phyloP scores from a whole-genome alignment of 805 yeast genomes.

The Debaryomyces castellii region DNA sequence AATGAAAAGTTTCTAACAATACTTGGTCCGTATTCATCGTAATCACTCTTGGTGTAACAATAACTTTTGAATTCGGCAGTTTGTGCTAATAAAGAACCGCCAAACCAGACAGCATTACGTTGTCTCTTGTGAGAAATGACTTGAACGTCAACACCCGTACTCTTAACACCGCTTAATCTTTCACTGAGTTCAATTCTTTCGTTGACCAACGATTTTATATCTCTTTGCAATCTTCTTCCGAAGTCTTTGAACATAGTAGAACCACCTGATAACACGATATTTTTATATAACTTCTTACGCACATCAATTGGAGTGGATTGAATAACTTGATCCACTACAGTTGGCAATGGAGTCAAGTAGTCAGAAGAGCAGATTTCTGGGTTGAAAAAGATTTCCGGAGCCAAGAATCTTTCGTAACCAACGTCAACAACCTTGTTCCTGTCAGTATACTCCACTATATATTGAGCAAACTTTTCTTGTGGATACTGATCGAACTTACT shows the following conservation, averaged over 20 bases:
- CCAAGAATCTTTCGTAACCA: conserved; percentile 96
- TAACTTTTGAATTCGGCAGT: conserved; percentile 95
- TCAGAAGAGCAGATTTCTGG: conserved; percentile 97
- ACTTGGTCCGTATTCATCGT: conserved; percentile 96
- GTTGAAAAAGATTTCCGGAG: conserved; percentile 98
- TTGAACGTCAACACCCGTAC: conserved; percentile 95
- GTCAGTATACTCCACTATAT: conserved; percentile 80
- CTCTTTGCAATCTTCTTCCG: conserved; percentile 96
- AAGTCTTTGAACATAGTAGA: conserved; percentile 98
- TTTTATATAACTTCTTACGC: conserved; percentile 91
- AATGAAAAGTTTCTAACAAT: conserved; percentile 96
- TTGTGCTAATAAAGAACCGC: conserved; percentile 95
- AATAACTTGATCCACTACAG: conserved; percentile 92
- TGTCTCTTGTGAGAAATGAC: conserved; percentile 97
- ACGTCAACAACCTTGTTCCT: conserved; percentile 76
- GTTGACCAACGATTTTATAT: conserved; percentile 80
- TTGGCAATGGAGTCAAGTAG: conserved; percentile 92
- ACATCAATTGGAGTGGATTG: conserved; percentile 97
- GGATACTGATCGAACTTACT: conserved; percentile 92
- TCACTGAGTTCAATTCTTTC: conserved; percentile 86
- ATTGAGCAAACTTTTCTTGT: conserved; percentile 84
- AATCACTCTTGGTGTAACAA: conserved; percentile 95
- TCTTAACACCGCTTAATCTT: conserved; percentile 66
- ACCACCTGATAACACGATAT: conserved; percentile 95
- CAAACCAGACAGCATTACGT: conserved; percentile 99